Evolutionary conservation across 768 basidiomycete species (phyloP), one percentile per base, ranked within the genome.

Genomic region (Lentinula lateritia): DNA sequence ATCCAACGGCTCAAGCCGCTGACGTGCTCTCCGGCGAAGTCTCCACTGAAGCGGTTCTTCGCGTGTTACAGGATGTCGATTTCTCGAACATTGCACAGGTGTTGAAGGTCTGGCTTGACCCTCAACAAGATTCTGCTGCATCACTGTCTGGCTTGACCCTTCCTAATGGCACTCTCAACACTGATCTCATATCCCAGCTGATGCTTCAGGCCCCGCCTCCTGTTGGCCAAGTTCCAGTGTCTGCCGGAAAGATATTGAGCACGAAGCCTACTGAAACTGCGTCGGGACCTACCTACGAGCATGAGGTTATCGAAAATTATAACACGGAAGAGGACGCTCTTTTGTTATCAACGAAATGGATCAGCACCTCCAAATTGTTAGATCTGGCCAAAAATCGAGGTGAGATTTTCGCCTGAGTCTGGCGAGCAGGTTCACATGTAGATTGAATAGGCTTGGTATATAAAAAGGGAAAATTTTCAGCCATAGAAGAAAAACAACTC

Each of bases 401-500:
- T 89, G 61, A 20, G 12, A 10, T 18, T 13, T 3, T 18, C 46
- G 6, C 50, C 50, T 23, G 36, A 52, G 38, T 32, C 20, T 15
- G 39, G 42, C 28, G 12, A 42, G 38, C 36, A 20, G 20, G 32
- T 56, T 41, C 35, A 52, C 13, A 62, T 64, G 59, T 50, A 28
- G 42, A 43, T 42, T 1, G 50, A 62, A 23, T 61, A 93, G 91
- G 90, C 36, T 81, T 93, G n/a, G 81, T 90, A 2, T 93, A 91
- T 71, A 92, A 88, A 74, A 92, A 92, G 72, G 92, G 92, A 13
- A 93, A 91, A 69, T 94, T 94, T 67, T 92, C 90, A 28, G 83
- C 87, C 0, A 85, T 85, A 45, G 92, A 94, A 68, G 88, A 86
- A 61, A 79, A 84, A 28, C 86, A 87, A 63, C 72, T 93, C 0